These are phyloP conservation scores for Chytriomyces confervae DNA, from an alignment of 192 early-diverging fungal species.

Conservation along the genomic window DNA sequence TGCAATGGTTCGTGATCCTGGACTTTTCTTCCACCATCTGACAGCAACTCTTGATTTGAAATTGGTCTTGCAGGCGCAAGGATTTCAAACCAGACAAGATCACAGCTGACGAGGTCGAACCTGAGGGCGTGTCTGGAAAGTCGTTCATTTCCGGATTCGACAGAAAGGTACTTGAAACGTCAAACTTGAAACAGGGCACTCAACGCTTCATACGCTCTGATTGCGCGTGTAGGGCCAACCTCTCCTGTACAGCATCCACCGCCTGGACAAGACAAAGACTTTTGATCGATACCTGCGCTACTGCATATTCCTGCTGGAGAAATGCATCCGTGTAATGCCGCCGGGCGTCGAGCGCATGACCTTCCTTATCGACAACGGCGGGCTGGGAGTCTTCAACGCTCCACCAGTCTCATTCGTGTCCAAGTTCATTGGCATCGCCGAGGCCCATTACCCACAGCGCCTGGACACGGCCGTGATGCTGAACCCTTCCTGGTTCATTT, in stretches of 20 bases:
- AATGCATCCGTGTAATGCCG: conserved; percentile 71
- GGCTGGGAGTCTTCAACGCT: conserved; percentile 74
- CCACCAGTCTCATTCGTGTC: conserved; percentile 47
- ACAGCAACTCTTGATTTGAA: neutral
- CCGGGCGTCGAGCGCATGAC: conserved; percentile 76
- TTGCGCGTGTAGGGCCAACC: neutral
- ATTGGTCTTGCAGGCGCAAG: conserved; percentile 60
- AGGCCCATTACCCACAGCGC: conserved; percentile 85
- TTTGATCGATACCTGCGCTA: conserved; percentile 73
- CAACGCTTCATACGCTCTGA: neutral
- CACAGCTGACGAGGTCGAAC: conserved; percentile 69
- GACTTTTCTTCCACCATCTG: neutral
- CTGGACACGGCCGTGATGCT: conserved; percentile 69
- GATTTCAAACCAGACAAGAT: conserved; percentile 71
- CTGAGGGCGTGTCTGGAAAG: conserved; percentile 83
- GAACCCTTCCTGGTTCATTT: conserved; percentile 85
- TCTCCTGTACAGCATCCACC: conserved; percentile 61
- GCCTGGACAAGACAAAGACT: conserved; percentile 75
- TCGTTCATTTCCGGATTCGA: conserved; percentile 76
- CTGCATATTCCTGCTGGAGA: conserved; percentile 81
- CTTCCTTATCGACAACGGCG: conserved; percentile 83
- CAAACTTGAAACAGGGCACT: neutral
- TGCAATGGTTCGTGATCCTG: conserved; percentile 7
- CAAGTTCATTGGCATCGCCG: conserved; percentile 74
- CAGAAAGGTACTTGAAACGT: too few relatives aligned